phyloP scores from a whole-genome alignment of 345 rosid genomes.

The Eucalyptus globulus region DNA sequence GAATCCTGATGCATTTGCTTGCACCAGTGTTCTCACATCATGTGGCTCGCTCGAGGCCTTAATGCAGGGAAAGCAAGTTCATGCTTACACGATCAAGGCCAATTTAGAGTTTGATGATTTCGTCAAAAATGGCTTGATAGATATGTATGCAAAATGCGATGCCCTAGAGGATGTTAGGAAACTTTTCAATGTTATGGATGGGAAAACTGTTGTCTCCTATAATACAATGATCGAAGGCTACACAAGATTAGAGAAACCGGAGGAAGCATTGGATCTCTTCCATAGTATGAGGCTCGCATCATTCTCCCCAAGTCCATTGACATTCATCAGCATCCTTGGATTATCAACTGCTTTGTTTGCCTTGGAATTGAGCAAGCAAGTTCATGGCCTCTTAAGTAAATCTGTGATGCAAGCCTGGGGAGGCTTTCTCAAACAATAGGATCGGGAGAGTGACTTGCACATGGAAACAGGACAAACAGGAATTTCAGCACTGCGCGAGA shows the following conservation, averaged over 20 bases:
- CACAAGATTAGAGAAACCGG: constrained; percentile 38
- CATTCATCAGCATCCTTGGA: constrained; percentile 70
- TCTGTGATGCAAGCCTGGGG: neutral
- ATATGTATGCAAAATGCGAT: constrained; percentile 65
- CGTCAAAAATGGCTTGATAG: constrained; percentile 52
- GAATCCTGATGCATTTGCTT: constrained; percentile 53
- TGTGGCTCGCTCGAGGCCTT: constrained; percentile 51
- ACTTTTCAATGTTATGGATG: constrained; percentile 29
- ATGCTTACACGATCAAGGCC: constrained; percentile 47
- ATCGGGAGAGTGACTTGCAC: too few species aligned
- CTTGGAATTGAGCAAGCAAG: constrained; percentile 45
- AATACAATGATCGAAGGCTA: constrained; percentile 81
- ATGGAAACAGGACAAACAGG: too few species aligned
- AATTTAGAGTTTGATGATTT: constrained; percentile 41
- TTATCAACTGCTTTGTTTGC: constrained; percentile 34
- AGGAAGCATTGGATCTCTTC: constrained; percentile 46
- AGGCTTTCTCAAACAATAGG: too few species aligned
- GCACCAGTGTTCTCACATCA: constrained; percentile 62
- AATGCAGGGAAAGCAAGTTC: constrained; percentile 50
- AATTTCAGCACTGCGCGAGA: too few species aligned
- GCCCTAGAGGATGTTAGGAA: constrained; percentile 41
- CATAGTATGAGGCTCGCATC: constrained; percentile 33
- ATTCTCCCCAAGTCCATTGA: constrained; percentile 46
- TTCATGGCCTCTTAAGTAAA: constrained; percentile 53
- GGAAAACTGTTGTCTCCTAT: constrained; percentile 38